Base-by-base conservation (phyloP, 2,329 filamentous ascomycete species). In the Leptographium galeiforme region DNA sequence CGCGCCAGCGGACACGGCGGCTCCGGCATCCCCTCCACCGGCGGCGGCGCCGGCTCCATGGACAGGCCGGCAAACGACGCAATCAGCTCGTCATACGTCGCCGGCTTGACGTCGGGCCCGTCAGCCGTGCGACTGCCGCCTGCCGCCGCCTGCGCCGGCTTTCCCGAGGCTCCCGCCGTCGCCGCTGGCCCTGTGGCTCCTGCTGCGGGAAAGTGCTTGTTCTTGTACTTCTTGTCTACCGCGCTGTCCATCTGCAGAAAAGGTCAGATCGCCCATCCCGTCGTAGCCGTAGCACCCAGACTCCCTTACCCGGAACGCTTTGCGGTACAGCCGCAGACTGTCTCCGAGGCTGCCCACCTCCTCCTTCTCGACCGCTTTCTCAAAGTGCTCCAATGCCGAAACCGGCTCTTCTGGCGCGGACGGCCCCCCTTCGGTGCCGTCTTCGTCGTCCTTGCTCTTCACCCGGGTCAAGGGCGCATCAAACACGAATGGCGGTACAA, bases 351-450 rank as follows among this genome's bases (percentile, higher is more conserved):
- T 93, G 0, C 93, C 93, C 61, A 86, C 80, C 0, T 77, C 79
- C 69, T 98, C 93, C 67, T 84, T 89, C 68, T 94, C 86, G 53
- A 95, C 90, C 4, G 91, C 93, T 64, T 80, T 81, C 66, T 97
- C 93, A 62, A 93, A 97, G 66, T 95, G 87, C 61, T 97, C 93
- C 16, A 98, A 70, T 0, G 93, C 93, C 12, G 90, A 87, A 25
- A 74, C 72, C 6, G 86, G 86, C 60, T 85, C 68, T 53, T 60
- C 16, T 8, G 14, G 33, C 48, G 18, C 39, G 33, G 7, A 12
- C 14, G 13, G 30, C 16, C 32, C 34, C 7, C 1, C 14, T 1
- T 13, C 16, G 10, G n/a, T 32, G 16, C n/a, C 25, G 18, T 16
- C 48, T 12, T 13, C 18, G 32, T 33, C 48, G 66, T 62, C 33